Percentiles rank a stretch among this genome's conserved stretches.
These are phyloP conservation scores for Sonneratia alba DNA, from an alignment of 345 rosid genomes.

Conservation along the genomic window DNA sequence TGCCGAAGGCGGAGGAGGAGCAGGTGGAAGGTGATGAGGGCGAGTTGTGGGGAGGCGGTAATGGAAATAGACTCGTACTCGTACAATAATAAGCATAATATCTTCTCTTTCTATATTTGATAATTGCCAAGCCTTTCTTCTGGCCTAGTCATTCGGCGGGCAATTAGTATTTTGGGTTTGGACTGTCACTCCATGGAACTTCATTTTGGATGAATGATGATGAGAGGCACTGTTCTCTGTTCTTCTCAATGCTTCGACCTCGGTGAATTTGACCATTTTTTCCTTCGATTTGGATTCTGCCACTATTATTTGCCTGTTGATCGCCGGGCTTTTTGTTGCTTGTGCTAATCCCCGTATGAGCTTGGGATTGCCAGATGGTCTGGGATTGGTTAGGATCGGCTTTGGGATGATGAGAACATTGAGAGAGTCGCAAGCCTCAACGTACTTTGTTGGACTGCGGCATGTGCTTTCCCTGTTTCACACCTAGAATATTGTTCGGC, in stretches of 20 bases:
- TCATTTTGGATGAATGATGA: not conserved
- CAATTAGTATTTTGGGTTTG: not conserved
- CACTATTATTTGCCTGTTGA: not conserved
- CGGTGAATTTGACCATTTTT: not conserved
- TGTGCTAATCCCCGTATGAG: not conserved
- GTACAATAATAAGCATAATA: conserved; percentile 45
- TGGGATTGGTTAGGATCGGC: not conserved
- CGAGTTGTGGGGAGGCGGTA: conserved; percentile 60
- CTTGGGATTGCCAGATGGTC: not conserved
- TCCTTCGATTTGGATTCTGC: not conserved
- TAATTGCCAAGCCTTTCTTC: not conserved
- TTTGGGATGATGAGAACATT: not conserved
- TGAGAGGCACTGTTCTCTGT: not conserved
- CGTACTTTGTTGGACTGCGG: not conserved
- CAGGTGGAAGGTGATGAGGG: conserved; percentile 29
- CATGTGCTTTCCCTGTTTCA: not conserved
- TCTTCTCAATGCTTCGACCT: not conserved
- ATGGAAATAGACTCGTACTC: conserved; percentile 74
- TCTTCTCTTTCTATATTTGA: not conserved
- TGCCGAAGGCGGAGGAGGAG: conserved; percentile 52
- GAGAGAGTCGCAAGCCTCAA: not conserved
- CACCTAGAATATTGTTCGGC: not conserved
- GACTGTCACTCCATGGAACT: not conserved
- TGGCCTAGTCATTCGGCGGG: not conserved
- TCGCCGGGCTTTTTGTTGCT: not conserved